Evolutionary conservation across 2,329 filamentous ascomycete species (phyloP), one percentile per base, ranked within the genome.

Genomic region (Aspergillus aculeatus): DNA sequence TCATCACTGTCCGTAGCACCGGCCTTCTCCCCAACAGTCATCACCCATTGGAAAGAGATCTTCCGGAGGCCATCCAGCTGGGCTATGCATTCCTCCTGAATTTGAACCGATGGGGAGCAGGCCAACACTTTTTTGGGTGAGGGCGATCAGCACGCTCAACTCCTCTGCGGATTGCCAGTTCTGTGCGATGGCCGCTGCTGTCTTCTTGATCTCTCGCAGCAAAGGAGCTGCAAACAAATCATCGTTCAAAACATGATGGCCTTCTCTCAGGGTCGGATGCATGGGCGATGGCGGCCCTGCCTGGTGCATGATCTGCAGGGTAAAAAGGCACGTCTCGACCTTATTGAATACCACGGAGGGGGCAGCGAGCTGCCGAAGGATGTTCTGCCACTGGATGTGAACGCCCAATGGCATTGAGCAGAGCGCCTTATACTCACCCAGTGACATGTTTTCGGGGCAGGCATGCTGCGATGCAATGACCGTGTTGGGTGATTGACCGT

Each of bases 351-450:
- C 80, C 0, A 89, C 55, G 1, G 74, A 74, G 0, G 81, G 79
- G 1, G 75, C 72, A 0, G 72, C 69, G 3, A 89, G 69, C 64
- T 87, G 81, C 0, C 76, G 66, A 0, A 85, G 66, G 3, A 89
- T 80, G 56, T 86, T 88, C 9, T 75, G 66, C 82, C 84, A 88
- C 54, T 85, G 82, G 9, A 86, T 70, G 1, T 70, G 66, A 19
- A 76, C 59, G 0, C 84, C 84, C 1, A 81, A 67, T 0, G 81
- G 77, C 2, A 88, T 63, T 0, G 78, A 67, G 0, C 77, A 75
- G n/a, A 87, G 78, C 0, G 79, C 75, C 54, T 83, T 82, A 67
- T 80, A 88, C 56, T 89, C 84, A 0, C 81, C 79, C 0, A 85
- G 59, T 0, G 80, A 76, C 57, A 89, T 73, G 23, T 79, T 65